Base-by-base conservation (phyloP, 176 grass and related monocot genomes). In the Juncus effusus region DNA sequence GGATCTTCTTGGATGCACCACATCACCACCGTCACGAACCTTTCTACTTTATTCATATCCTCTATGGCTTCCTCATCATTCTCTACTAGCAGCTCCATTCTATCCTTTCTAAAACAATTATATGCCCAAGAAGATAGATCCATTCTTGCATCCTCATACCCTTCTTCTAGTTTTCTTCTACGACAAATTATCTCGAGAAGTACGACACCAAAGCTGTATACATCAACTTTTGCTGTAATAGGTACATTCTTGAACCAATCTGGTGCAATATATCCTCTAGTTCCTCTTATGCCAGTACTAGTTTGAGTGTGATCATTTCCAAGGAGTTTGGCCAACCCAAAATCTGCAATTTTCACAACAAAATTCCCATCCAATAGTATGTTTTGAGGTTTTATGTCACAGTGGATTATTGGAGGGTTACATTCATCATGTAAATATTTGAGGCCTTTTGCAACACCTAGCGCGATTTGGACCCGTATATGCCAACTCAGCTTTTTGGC, bases 141-240 rank as follows among this genome's bases (percentile, higher is more conserved):
- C 78, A 64, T 81, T 5, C 81, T 56, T 70, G 75, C 70, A 63
- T 79, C 72, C 61, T 73, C 74, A 36, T 6, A 15, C 13, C 86
- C 86, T 28, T 56, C 85, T 2, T 81, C 36, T 55, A 90, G 13
- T 76, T 28, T 28, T 28, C 19, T 28, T 28, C 19, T 28, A 28
- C 19, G 19, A 28, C 19, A 28, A 28, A 28, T 28, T 28, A 28
- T 28, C 19, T 90, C 86, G 50, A 85, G 70, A 36, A 90, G 82
- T 40, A 90, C 86, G 6, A 82, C 82, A 70, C 86, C 81, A 3
- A 76, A 83, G 62, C 87, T 90, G 55, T 83, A 90, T 15, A 90
- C 79, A 39, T 90, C 79, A 58, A 90, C 76, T n/a, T 86, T 86
- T 38, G 83, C 76, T 40, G 87, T 86, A 37, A 90, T 80, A 63